These are phyloP conservation scores for Capillidium heterosporum DNA, from an alignment of 371 early-diverging fungal genomes.

Conservation along the genomic window DNA sequence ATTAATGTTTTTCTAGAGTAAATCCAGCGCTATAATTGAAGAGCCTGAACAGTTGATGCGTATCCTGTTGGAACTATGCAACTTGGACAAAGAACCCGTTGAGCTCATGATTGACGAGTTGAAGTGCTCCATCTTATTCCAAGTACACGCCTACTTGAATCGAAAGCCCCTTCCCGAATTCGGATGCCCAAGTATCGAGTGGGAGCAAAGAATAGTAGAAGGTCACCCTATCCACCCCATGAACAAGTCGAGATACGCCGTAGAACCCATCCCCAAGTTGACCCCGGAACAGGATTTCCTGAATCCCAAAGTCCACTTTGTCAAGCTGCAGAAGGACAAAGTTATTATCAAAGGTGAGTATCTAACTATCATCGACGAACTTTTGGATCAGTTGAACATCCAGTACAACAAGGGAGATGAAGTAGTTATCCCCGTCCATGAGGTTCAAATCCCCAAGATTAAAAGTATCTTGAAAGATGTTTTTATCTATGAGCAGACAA, in stretches of 20 bases:
- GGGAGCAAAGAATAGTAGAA: constrained; percentile 55
- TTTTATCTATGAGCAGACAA: no score
- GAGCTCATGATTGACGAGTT: constrained; percentile 22
- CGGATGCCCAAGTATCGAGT: constrained; percentile 26
- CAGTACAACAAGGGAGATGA: background rate
- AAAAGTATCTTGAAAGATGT: background rate
- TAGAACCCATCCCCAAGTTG: background rate
- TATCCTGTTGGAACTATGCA: no score
- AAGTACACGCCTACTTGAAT: constrained; percentile 27
- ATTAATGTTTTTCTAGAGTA: no score
- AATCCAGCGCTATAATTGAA: no score
- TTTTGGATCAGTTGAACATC: background rate
- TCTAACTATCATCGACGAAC: background rate
- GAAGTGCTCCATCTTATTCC: constrained; percentile 20
- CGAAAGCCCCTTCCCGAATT: constrained; percentile 25
- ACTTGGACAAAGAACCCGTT: no score
- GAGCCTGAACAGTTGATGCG: no score
- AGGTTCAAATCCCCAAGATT: background rate
- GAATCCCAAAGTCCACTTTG: background rate
- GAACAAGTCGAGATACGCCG: constrained; percentile 10
- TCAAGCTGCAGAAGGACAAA: background rate
- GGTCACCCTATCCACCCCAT: constrained; percentile 66
- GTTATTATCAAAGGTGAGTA: background rate
- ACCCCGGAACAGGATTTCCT: background rate
- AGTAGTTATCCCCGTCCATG: background rate